Conservation (phyloP, 139 green algal genomes). For the Monoraphidium neglectum region DNA sequence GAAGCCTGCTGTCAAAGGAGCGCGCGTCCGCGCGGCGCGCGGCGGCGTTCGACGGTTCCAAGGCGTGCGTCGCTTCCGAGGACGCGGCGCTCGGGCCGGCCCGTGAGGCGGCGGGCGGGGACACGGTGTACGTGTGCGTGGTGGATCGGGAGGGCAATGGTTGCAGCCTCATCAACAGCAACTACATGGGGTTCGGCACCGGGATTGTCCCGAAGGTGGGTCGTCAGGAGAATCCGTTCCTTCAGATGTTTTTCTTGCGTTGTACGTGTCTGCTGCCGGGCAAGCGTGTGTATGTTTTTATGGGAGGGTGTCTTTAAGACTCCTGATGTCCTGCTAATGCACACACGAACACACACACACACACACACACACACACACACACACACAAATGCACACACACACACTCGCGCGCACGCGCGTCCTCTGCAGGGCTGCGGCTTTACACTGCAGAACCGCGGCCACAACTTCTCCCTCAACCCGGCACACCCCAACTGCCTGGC, state of each 20-base stretch:
- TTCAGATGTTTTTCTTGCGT: too few species aligned
- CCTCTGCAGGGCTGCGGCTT: conserved; percentile 67
- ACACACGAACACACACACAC: background rate
- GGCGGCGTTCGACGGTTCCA: conserved; percentile 6
- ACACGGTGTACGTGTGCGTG: conserved; percentile 74
- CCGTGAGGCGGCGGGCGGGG: conserved; percentile 18
- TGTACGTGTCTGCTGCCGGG: too few species aligned
- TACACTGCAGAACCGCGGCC: conserved; percentile 51
- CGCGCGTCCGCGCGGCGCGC: conserved; percentile 36
- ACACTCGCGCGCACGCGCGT: too few species aligned
- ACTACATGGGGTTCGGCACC: conserved; percentile 74
- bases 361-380: background rate
- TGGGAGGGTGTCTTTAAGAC: too few species aligned
- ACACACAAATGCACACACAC: background rate
- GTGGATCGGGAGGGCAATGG: conserved; percentile 72
- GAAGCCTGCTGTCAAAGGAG: conserved; percentile 38
- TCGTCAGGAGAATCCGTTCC: too few species aligned
- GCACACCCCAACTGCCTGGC: conserved; percentile 61
- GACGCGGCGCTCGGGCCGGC: background rate
- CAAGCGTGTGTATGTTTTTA: background rate
- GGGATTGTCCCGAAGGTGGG: conserved; percentile 53
- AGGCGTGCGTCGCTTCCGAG: background rate
- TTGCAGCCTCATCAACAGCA: conserved; percentile 77
- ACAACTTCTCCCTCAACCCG: conserved; percentile 52
- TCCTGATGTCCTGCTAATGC: background rate